Conservation (phyloP, 345 rosid species). For the Brassica incana region DNA sequence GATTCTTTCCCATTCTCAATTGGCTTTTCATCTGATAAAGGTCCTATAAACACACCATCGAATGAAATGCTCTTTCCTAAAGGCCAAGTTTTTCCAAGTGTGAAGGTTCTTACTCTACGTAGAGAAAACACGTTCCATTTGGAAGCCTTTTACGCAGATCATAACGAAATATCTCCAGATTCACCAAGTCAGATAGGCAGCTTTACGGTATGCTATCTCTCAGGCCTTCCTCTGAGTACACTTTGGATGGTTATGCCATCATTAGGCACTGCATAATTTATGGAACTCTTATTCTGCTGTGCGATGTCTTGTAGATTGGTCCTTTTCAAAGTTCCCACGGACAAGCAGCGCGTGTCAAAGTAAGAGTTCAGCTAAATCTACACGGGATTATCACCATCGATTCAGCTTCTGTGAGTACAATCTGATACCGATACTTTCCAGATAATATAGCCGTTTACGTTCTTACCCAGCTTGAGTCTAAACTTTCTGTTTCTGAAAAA, state of each 20-base stretch:
- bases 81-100: slow-evolving; percentile 72
- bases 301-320: slow-evolving; percentile 56
- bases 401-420: slow-evolving; percentile 58
- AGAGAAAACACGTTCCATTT: slow-evolving; percentile 50
- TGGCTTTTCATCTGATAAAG: slow-evolving; percentile 63
- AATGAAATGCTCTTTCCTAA: slow-evolving; percentile 62
- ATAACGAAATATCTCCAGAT: slow-evolving; percentile 48
- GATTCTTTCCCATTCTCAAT: slow-evolving; percentile 74
- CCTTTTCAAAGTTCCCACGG: slow-evolving; percentile 54
- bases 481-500: slow-evolving; percentile 28
- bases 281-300: slow-evolving; percentile 8
- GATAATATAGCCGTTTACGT: background rate
- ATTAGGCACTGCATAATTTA: background rate
- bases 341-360: slow-evolving; percentile 63
- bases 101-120: slow-evolving; percentile 62
- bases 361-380: slow-evolving; percentile 62
- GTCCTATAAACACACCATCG: slow-evolving; percentile 48
- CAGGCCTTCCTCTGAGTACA: background rate
- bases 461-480: slow-evolving; percentile 6
- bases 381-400: slow-evolving; percentile 63
- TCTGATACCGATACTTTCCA: slow-evolving; percentile 11
- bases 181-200: slow-evolving; percentile 47
- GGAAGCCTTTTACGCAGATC: slow-evolving; percentile 62
- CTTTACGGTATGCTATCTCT: slow-evolving; percentile 50
- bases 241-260: background rate